These are phyloP conservation scores for Barbatosphaeria neglecta DNA, from an alignment of 495 filamentous ascomycete genomes.

Conservation along the genomic window DNA sequence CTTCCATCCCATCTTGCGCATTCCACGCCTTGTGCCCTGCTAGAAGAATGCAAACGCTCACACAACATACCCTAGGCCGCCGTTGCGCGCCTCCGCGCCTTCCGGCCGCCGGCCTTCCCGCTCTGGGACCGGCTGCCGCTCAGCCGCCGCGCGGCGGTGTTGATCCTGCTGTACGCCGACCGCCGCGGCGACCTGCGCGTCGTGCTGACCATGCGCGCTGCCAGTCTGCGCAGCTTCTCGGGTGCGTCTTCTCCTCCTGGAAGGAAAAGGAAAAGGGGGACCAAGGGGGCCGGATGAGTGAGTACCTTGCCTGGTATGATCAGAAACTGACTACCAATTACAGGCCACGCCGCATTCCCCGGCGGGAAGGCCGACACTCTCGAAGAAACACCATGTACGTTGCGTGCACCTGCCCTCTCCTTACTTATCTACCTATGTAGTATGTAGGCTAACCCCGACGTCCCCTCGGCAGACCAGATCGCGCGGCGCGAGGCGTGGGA, in stretches of 20 bases:
- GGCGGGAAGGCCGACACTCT: constrained; percentile 53
- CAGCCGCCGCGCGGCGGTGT: constrained; percentile 65
- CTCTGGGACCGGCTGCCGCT: constrained; percentile 51
- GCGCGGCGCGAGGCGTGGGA: constrained; percentile 81
- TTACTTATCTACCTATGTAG: background rate
- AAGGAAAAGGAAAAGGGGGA: background rate
- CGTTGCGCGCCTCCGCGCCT: constrained; percentile 63
- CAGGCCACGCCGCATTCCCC: constrained; percentile 78
- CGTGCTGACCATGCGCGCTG: constrained; percentile 77
- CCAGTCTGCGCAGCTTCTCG: constrained; percentile 52
- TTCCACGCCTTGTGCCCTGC: constrained; percentile 3
- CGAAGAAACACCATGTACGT: constrained; percentile 36
- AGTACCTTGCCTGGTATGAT: too few species aligned
- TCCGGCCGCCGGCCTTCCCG: constrained; percentile 45
- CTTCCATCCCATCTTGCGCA: background rate
- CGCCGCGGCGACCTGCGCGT: constrained; percentile 62
- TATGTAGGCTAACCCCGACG: background rate
- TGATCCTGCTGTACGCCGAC: constrained; percentile 79
- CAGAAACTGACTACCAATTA: too few species aligned
- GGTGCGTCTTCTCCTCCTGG: constrained; percentile 11
- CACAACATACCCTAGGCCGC: constrained; percentile 46
- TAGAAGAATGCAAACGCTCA: constrained; percentile 10
- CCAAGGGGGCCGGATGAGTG: background rate
- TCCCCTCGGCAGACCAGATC: constrained; percentile 49
- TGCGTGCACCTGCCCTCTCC: background rate